These are phyloP conservation scores for Leccinum obscurum DNA, from an alignment of 768 basidiomycete genomes.

Conservation along the genomic window DNA sequence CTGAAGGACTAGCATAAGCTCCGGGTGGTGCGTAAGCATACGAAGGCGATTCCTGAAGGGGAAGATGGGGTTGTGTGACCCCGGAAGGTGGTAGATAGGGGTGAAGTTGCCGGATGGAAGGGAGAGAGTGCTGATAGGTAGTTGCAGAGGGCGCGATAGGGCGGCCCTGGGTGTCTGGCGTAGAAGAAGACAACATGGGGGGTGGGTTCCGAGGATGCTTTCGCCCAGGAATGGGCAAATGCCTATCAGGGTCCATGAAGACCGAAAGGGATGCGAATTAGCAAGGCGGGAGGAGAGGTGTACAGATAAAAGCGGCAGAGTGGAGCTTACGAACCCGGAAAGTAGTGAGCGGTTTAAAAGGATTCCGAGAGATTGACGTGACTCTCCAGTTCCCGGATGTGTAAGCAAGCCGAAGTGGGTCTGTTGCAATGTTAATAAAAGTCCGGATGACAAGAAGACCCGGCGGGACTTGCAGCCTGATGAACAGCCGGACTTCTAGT, in stretches of 20 bases:
- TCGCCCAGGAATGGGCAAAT: slow-evolving; percentile 35
- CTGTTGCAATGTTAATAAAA: slow-evolving; percentile 27
- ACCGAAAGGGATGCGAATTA: slow-evolving; percentile 12
- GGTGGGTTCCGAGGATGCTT: slow-evolving; percentile 30
- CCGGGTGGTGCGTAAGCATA: slow-evolving; percentile 29
- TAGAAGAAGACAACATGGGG: slow-evolving; percentile 28
- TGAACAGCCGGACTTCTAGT: slow-evolving; percentile 21
- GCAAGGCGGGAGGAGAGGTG: slow-evolving; percentile 14
- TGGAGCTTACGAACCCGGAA: slow-evolving; percentile 25
- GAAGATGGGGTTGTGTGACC: slow-evolving; percentile 28
- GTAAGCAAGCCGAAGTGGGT: slow-evolving; percentile 33
- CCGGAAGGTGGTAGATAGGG: slow-evolving; percentile 61
- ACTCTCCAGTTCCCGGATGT: slow-evolving; percentile 26
- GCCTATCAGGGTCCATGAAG: slow-evolving; percentile 40
- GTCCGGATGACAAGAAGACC: slow-evolving; percentile 28
- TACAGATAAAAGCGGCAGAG: slow-evolving; percentile 22
- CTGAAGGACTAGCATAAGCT: slow-evolving; percentile 23
- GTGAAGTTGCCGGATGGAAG: slow-evolving; percentile 69
- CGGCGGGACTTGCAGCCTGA: slow-evolving; percentile 27
- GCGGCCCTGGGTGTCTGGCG: slow-evolving; percentile 29
- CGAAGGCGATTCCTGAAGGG: slow-evolving; percentile 27
- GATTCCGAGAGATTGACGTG: slow-evolving; percentile 26
- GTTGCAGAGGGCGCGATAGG: slow-evolving; percentile 24
- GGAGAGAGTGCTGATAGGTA: slow-evolving; percentile 41
- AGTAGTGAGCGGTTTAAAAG: slow-evolving; percentile 26